Conservation (phyloP, 768 basidiomycete genomes). For the Phanerochaete sordida region DNA sequence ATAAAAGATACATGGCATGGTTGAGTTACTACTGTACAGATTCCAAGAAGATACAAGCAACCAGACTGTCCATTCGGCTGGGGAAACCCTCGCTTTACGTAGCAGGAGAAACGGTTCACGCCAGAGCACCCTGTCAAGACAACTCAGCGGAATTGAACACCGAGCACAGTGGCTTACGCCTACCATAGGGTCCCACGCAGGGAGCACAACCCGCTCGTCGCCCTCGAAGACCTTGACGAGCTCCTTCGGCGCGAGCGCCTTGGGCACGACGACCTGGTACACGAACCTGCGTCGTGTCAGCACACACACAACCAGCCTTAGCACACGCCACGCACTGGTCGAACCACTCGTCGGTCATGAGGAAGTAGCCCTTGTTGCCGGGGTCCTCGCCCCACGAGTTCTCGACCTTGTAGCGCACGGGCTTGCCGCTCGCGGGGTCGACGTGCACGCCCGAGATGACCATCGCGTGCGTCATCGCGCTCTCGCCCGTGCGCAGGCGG, state of each 20-base stretch:
- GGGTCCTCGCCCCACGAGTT: slow-evolving; percentile 86
- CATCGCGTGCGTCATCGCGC: slow-evolving; percentile 94
- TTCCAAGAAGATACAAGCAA: no score
- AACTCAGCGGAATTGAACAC: no score
- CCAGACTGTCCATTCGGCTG: no score
- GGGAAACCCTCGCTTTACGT: no score
- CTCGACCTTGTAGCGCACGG: slow-evolving; percentile 94
- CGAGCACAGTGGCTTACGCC: no score
- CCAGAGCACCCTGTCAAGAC: no score
- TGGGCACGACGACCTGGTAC: slow-evolving; percentile 91
- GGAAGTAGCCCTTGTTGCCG: slow-evolving; percentile 84
- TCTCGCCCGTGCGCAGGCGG: slow-evolving; percentile 78
- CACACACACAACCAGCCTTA: background rate
- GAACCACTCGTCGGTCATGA: slow-evolving; percentile 94
- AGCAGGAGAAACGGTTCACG: no score
- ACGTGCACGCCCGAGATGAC: slow-evolving; percentile 92
- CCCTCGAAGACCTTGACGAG: slow-evolving; percentile 78
- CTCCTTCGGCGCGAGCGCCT: slow-evolving; percentile 72
- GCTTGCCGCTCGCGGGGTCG: slow-evolving; percentile 59
- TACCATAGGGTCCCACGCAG: slow-evolving; percentile 92
- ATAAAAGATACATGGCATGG: no score
- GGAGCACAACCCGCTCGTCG: slow-evolving; percentile 62
- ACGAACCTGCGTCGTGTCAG: slow-evolving; percentile 53
- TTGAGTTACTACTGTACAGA: no score
- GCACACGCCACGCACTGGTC: slow-evolving; percentile 56